Evolutionary conservation across 225 moss, liverwort and hornwort genomes (phyloP), one percentile per base, ranked within the genome.

Genomic region (Rhytidiadelphus loreus): DNA sequence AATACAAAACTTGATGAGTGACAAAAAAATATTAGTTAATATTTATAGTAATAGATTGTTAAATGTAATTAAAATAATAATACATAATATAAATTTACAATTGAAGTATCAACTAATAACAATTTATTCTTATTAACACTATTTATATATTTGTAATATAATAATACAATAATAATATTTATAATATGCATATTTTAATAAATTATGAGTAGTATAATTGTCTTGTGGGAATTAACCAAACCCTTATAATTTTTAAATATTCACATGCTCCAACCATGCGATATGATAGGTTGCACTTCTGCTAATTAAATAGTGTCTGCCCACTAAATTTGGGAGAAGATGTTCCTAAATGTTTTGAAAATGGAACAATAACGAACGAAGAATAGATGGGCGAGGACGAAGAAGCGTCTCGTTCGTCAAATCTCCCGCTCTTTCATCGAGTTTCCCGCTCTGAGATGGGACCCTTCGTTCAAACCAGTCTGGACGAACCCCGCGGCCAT

Each of bases 361-460:
- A 89, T 35, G 15, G 44, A 52, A 46, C 13, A 16, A 4, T 17
- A 48, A 58, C 72, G 63, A 90, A 90, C 86, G 71, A 86, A 83
- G 39, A 61, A 35, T 16, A 12, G 72, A 43, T 65, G 76, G 68
- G 60, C 81, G 44, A 26, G 53, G 87, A 91, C 82, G 87, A 85
- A 60, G 59, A 87, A 87, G 59, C 23, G 64, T 18, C 37, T 56
- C 89, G 63, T 87, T 90, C 93, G 90, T 90, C 74, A 35, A 3
- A 26, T 56, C 87, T 93, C 93, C 93, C 93, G 90, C 93, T 90
- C 87, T 87, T 93, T 90, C 85, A 84, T 86, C 85, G 64, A 72
- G 77, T 90, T 92, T 92, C 92, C 92, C 92, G 92, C 92, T 89
- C 90, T 71, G 39, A 43, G 75, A 80, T 5, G 29, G 69, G 48